Conservation (phyloP, 2,329 filamentous ascomycete genomes). For the Cytospora chrysosperma region DNA sequence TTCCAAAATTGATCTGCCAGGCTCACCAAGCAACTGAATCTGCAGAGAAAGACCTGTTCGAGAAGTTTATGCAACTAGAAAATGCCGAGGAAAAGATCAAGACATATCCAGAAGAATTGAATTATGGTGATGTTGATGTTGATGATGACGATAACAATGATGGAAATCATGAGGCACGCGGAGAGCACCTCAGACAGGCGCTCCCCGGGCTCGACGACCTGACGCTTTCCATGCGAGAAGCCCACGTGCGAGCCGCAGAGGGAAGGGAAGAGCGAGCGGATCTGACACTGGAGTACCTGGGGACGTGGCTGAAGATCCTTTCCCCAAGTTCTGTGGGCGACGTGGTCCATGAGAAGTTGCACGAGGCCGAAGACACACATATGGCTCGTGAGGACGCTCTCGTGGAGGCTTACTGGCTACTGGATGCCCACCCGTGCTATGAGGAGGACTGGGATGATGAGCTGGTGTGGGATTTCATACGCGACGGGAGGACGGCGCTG, state of each 20-base stretch:
- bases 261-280: not conserved
- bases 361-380: not conserved
- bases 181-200: not conserved
- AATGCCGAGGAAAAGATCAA: not conserved
- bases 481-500: not conserved
- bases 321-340: not conserved
- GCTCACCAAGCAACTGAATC: not conserved
- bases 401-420: not conserved
- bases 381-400: not conserved
- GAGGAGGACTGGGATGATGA: not conserved
- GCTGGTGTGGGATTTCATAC: not conserved
- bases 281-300: not conserved
- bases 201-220: not conserved
- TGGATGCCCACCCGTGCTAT: not conserved
- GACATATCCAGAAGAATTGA: not conserved
- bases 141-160: not conserved
- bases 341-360: not conserved
- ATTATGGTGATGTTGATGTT: not conserved
- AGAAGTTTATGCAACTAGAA: not conserved
- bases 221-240: not conserved
- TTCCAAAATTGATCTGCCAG: not conserved
- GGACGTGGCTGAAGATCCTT: not conserved
- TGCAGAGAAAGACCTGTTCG: not conserved
- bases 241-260: not conserved
- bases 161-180: not conserved